Evolutionary conservation across 2,329 filamentous ascomycete genomes (phyloP).

Genomic region (Colletotrichum sp.): DNA sequence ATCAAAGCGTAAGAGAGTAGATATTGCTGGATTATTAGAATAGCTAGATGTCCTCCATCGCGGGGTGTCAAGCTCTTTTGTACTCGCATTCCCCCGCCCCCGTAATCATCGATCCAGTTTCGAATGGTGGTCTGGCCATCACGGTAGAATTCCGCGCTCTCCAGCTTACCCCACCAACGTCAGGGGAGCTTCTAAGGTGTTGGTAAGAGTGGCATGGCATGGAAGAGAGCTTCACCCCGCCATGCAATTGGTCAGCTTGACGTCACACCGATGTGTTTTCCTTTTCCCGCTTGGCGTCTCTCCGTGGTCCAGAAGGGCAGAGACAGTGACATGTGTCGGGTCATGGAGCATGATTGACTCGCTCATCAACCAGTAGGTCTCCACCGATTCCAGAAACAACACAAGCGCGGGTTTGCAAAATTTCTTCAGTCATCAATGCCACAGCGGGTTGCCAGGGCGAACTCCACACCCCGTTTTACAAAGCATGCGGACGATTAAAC

Average conservation of each 20-base stretch:
- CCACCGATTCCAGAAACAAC: background rate
- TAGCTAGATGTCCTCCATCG: background rate
- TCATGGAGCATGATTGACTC: conserved; percentile 11
- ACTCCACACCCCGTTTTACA: conserved; percentile 8
- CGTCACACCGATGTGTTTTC: background rate
- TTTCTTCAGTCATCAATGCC: background rate
- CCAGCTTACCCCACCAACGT: conserved; percentile 4
- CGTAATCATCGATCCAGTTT: background rate
- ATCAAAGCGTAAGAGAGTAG: background rate
- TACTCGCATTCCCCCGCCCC: background rate
- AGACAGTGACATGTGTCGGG: background rate
- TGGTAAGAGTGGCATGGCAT: background rate
- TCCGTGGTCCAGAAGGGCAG: background rate
- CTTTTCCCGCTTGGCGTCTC: background rate
- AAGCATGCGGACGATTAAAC: conserved; percentile 14
- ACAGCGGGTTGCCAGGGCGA: background rate
- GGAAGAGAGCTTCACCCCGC: background rate
- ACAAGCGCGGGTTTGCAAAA: background rate
- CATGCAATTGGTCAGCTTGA: conserved; percentile 16
- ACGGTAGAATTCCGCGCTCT: background rate
- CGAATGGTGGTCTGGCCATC: background rate
- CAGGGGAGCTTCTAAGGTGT: background rate
- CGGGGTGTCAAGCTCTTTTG: conserved; percentile 11
- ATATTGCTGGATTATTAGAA: background rate
- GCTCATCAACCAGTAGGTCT: background rate